Base-by-base conservation (phyloP, 768 basidiomycete species). In the Leucosporidium creatinivorum region DNA sequence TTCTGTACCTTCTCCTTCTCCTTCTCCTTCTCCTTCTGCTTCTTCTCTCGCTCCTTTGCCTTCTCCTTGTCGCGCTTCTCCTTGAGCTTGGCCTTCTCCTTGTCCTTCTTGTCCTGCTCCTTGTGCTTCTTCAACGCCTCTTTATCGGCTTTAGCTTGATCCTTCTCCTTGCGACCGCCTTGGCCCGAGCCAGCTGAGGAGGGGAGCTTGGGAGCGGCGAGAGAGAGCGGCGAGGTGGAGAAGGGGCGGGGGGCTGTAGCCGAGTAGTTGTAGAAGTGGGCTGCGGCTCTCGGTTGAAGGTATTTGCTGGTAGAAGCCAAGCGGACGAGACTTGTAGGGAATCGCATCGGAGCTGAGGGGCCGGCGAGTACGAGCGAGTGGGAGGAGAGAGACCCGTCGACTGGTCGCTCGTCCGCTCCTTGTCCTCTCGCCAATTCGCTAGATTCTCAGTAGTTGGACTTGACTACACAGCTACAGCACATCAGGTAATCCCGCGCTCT, bases 1-100 rank as follows among this genome's bases (percentile, higher is more conserved):
- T n/a, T 23, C 63, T 68, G 48, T 19, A 44, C 19, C 59, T 63
- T 58, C n/a, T 67, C 63, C 66, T 61, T 56, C 39, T 70, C 65
- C 50, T 52, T 26, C n/a, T 60, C 44, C 54, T 28, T 62, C 2
- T 7, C 28, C 50, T 49, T 47, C 18, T 15, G 21, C 21, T 36
- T 56, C 54, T 61, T 52, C 3, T 23, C 33, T 28, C 6, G 19
- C n/a, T 51, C 36, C 10, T 23, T 30, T 17, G 19, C 51, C 30
- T 55, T 57, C 58, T 48, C 17, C 17, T 58, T 28, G 33, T 33
- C 21, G 26, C 8, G n/a, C 47, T 65, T 65, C 48, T 62, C 64
- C 66, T 68, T 67, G 12, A 6, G 33, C 36, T 50, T 49, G 48
- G 26, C 55, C 7, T 62, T 57, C 47, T 66, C 61, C 13, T 44